These are phyloP conservation scores for Phylloporus sp. DNA, from an alignment of 768 basidiomycete genomes.

Conservation along the genomic window DNA sequence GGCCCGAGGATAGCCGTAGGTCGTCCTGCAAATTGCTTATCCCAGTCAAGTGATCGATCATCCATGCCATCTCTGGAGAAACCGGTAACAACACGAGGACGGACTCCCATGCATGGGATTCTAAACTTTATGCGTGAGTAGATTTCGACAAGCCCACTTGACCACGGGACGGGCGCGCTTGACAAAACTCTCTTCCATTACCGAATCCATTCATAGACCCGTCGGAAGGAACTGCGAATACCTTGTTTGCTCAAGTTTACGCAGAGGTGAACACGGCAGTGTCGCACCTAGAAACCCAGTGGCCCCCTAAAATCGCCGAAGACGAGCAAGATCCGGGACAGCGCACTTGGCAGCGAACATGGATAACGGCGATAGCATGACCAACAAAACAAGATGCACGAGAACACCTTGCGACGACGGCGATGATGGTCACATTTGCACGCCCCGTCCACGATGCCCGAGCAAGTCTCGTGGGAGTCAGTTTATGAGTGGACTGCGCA, in stretches of 20 bases:
- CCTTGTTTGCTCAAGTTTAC: slow-evolving; percentile 13
- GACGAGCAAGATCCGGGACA: neutral
- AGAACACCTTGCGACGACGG: neutral
- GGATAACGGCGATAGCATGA: neutral
- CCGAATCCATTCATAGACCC: slow-evolving; percentile 1
- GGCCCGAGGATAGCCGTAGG: slow-evolving; percentile 9
- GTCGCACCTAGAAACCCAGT: slow-evolving; percentile 14
- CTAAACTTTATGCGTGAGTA: slow-evolving; percentile 17
- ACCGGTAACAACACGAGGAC: slow-evolving; percentile 7
- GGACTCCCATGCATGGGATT: slow-evolving; percentile 21
- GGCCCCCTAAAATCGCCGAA: neutral
- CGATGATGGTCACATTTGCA: neutral
- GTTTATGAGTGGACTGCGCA: neutral
- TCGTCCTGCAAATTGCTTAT: neutral
- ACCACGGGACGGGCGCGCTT: slow-evolving; percentile 1
- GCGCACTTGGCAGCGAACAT: neutral
- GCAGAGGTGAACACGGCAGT: slow-evolving; percentile 5
- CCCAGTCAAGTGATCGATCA: slow-evolving; percentile 6
- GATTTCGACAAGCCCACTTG: slow-evolving; percentile 1
- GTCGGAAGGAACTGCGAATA: too few relatives aligned
- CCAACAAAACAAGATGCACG: neutral
- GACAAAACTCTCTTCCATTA: slow-evolving; percentile 22
- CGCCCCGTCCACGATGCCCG: neutral
- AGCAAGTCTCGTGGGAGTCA: slow-evolving; percentile 8
- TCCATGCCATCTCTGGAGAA: slow-evolving; percentile 15